Evolutionary conservation across 2,329 filamentous ascomycete genomes (phyloP).

Genomic region (Xylariaceae sp.): DNA sequence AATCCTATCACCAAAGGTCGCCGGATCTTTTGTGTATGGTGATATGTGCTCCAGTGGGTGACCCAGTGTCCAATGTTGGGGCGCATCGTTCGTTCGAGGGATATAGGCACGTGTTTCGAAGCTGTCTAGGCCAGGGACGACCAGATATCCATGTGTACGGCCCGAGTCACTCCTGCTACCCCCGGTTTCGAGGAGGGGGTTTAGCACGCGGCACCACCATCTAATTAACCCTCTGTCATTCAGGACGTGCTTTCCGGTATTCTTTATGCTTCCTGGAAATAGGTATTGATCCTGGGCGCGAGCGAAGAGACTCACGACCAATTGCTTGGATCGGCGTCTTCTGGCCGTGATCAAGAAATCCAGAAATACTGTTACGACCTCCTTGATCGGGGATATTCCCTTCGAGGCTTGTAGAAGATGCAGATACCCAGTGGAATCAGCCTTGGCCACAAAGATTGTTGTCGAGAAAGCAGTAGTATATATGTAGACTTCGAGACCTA

Average conservation of each 20-base stretch:
- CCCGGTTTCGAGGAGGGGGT: slow-evolving; percentile 62
- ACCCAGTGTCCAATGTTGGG: slow-evolving; percentile 63
- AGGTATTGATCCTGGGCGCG: slow-evolving; percentile 90
- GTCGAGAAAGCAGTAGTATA: slow-evolving; percentile 78
- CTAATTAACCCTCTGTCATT: slow-evolving; percentile 86
- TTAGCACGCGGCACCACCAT: slow-evolving; percentile 91
- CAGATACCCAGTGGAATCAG: slow-evolving; percentile 90
- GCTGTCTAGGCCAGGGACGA: slow-evolving; percentile 82
- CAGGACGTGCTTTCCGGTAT: slow-evolving; percentile 80
- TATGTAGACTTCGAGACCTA: slow-evolving; percentile 82
- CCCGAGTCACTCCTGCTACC: slow-evolving; percentile 36
- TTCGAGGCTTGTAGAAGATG: slow-evolving; percentile 59
- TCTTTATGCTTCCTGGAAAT: slow-evolving; percentile 87
- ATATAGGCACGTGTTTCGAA: slow-evolving; percentile 77
- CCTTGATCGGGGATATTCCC: slow-evolving; percentile 69
- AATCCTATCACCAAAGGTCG: slow-evolving; percentile 43
- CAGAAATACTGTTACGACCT: slow-evolving; percentile 71
- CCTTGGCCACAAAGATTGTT: slow-evolving; percentile 93
- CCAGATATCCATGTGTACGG: slow-evolving; percentile 68
- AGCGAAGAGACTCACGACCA: slow-evolving; percentile 86
- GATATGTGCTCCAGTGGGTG: slow-evolving; percentile 65
- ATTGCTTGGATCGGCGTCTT: slow-evolving; percentile 59
- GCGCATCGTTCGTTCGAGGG: slow-evolving; percentile 49
- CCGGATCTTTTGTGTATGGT: slow-evolving; percentile 51
- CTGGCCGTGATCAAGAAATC: slow-evolving; percentile 66